Conservation (phyloP, 495 filamentous ascomycete genomes). For the Talaromyces ruber region DNA sequence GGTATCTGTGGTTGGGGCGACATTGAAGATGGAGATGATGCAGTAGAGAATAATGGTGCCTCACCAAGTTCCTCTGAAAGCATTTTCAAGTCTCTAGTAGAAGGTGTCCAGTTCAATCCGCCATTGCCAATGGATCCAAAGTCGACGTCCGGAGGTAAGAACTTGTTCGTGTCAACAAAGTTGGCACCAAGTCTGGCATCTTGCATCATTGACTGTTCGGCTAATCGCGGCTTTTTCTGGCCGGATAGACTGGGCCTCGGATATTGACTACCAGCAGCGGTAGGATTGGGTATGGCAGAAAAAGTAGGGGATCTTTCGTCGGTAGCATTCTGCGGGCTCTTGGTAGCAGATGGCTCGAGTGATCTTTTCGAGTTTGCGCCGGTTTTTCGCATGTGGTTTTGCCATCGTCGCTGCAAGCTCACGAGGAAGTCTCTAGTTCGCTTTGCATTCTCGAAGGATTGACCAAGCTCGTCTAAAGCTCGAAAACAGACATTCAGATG, state of each 20-base stretch:
- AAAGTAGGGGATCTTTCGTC: not conserved
- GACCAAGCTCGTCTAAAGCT: slow-evolving; percentile 35
- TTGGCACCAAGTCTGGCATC: not conserved
- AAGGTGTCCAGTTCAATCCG: slow-evolving; percentile 9
- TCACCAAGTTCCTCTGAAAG: slow-evolving; percentile 19
- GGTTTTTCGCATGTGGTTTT: slow-evolving; percentile 35
- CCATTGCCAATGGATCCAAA: not conserved
- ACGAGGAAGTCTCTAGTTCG: slow-evolving; percentile 37
- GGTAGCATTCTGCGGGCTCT: no score
- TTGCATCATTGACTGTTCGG: slow-evolving; percentile 3
- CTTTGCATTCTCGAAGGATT: slow-evolving; percentile 40
- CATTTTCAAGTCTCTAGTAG: slow-evolving; percentile 21
- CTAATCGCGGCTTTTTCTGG: slow-evolving; percentile 6
- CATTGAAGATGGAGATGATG: not conserved
- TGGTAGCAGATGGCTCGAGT: slow-evolving; percentile 14
- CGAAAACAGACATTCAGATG: slow-evolving; percentile 41
- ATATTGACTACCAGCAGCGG: not conserved
- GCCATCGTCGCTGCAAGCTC: slow-evolving; percentile 37
- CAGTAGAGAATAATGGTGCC: slow-evolving; percentile 6
- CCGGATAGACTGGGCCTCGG: not conserved
- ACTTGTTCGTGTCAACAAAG: slow-evolving; percentile 2
- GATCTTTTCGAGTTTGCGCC: slow-evolving; percentile 27
- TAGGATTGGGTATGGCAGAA: not conserved
- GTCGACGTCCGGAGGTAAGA: not conserved
- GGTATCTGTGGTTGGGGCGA: not conserved